Base-by-base conservation (phyloP, 768 basidiomycete genomes). In the Termitomyces bulborhizus region DNA sequence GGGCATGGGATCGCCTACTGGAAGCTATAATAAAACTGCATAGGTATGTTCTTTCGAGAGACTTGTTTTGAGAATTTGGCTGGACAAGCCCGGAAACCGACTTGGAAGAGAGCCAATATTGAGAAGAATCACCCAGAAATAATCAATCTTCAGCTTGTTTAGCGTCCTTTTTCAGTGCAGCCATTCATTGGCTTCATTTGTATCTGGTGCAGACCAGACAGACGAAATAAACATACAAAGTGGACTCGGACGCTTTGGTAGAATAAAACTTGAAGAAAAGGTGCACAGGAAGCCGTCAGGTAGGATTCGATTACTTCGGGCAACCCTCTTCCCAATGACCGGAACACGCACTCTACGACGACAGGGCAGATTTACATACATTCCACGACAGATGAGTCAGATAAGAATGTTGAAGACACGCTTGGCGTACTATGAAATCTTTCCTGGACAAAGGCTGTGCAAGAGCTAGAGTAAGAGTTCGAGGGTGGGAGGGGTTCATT, bases 1-100 rank as follows among this genome's bases (percentile, higher is more conserved):
- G 39, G 51, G 45, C 49, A 34, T 53, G 51, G 18, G 47, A 58
- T 42, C 31, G 51, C 47, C 46, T 46, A 59, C 43, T 59, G 60
- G 51, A 62, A 60, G 32, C 32, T 42, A 32, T 48, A 60, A 24
- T 51, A 50, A 34, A 55, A 62, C 34, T 59, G 39, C 46, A 48
- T 44, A 31, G 60, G 58, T 24, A 59, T 31, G 31, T 57, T 60
- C 56, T 60, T 60, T 26, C 46, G 27, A 21, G 61, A 62, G 24
- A 57, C 58, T 46, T 60, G 40, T 50, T 62, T 57, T 34, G 59
- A 36, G 26, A 62, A 60, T 50, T 57, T 62, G 21, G 39, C 45
- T 11, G 58, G 26, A 31, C 34, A 44, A 59, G 13, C 31, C 50
- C 46, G 52, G 56, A 40, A 32, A 34, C 45, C 7, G 46, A 36